phyloP scores from a whole-genome alignment of 1,139 yeast species.

The Maudiozyma humilis region DNA sequence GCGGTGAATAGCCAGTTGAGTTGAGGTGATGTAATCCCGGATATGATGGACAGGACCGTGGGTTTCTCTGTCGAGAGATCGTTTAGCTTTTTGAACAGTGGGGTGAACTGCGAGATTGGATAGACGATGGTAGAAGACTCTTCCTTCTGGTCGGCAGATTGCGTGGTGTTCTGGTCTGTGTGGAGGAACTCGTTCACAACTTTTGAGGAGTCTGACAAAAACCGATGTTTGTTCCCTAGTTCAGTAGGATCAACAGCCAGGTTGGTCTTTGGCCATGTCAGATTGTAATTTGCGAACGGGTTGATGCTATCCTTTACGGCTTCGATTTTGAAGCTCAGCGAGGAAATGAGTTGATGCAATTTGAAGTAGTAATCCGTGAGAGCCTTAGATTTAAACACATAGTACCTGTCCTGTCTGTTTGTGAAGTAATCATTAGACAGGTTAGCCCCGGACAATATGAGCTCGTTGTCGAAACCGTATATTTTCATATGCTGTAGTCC shows the following conservation, averaged over 20 bases:
- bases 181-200: constrained; percentile 51
- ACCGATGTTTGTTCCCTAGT: constrained; percentile 42
- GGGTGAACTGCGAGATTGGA: constrained; percentile 88
- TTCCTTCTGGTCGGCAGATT: too few relatives aligned
- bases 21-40: constrained; percentile 42
- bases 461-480: constrained; percentile 88
- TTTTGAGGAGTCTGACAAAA: constrained; percentile 50
- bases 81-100: constrained; percentile 46
- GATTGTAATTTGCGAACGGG: constrained; percentile 39
- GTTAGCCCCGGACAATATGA: constrained; percentile 86
- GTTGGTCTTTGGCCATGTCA: constrained; percentile 72
- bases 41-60: constrained; percentile 51
- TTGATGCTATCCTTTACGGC: constrained; percentile 32
- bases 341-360: constrained; percentile 58
- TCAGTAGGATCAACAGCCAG: constrained; percentile 64
- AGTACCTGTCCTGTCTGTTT: constrained; percentile 92
- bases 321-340: constrained; percentile 58
- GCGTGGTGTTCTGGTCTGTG: constrained; percentile 4
- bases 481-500: constrained; percentile 97
- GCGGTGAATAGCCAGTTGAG: constrained; percentile 88
- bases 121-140: constrained; percentile 62
- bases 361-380: constrained; percentile 67
- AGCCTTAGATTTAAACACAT: constrained; percentile 49
- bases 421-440: constrained; percentile 85
- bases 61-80: constrained; percentile 77